Base-by-base conservation (phyloP, 2,329 filamentous ascomycete species). In the Paraconiothyrium brasiliense region DNA sequence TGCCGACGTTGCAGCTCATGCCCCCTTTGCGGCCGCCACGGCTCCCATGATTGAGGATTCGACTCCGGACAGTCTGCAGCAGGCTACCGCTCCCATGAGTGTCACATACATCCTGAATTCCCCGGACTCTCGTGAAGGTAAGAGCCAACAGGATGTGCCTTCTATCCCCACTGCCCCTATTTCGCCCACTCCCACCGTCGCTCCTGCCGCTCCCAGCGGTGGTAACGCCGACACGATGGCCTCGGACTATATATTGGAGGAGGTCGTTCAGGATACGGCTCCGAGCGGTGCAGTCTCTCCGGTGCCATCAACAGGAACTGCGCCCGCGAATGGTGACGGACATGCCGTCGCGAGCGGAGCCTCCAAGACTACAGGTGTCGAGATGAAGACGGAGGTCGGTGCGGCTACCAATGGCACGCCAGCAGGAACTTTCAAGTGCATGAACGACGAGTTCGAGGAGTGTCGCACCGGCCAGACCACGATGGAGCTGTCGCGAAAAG, bases 401-500 rank as follows among this genome's bases (percentile, higher is more conserved):
- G 30, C 16, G 4, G 13, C 2, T 16, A 32, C n/a, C 6, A 30
- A 43, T 22, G 39, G 16, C 37, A 27, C 32, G 16, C 24, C 46
- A 8, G 14, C 37, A 71, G 74, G 47, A 71, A 76, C 30, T 56
- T 78, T 78, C 50, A 58, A 61, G 5, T 78, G 76, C 59, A 69
- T 70, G 64, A 73, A 74, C 58, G 74, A 77, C 50, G 69, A 72
- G n/a, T 67, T 65, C 34, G 67, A 66, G 22, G 64, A 64, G 2
- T 79, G 77, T 57, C 58, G 57, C 10, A 77, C 76, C 3, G 75
- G 75, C 14, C 77, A 79, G 56, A 74, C 73, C 66, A 77, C 70
- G 27, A 61, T 67, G 16, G 62, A 65, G 11, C 65, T 78, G 0
- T 73, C 76, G 4, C 76, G 77, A 67, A 79, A 79, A 59, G 74